These are phyloP conservation scores for Podaxis sp. DNA, from an alignment of 768 basidiomycete species.

Conservation along the genomic window DNA sequence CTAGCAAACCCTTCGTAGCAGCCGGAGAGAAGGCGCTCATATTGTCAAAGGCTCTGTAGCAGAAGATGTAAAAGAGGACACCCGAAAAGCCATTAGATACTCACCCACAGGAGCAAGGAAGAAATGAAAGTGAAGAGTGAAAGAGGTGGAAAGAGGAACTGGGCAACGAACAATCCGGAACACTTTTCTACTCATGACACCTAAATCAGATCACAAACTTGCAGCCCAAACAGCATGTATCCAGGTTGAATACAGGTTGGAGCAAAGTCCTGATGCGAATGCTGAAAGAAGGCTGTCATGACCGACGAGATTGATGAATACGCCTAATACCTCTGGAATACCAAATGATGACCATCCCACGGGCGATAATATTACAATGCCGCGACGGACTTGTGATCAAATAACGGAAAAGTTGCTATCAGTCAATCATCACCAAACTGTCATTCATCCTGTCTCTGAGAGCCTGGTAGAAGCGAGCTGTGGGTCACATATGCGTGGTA, in stretches of 20 bases:
- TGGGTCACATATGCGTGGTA: not conserved
- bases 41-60: not conserved
- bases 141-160: not conserved
- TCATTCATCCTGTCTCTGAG: not conserved
- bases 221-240: not conserved
- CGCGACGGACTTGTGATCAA: not conserved
- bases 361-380: not conserved
- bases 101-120: conserved; percentile 1
- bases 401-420: conserved; percentile 1
- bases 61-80: not conserved
- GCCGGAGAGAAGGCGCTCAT: not conserved
- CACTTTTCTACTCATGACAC: conserved; percentile 10
- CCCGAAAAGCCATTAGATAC: not conserved
- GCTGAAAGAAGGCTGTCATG: conserved; percentile 9
- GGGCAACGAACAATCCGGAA: not conserved
- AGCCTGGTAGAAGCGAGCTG: too few relatives aligned
- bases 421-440: not conserved
- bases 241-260: not conserved
- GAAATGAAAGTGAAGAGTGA: not conserved
- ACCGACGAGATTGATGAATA: conserved; percentile 6
- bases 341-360: not conserved
- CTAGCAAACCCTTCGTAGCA: not conserved
- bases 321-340: not conserved
- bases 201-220: conserved; percentile 2
- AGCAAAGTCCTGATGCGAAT: not conserved